Conservation (phyloP, 768 basidiomycete species). For the Plicaturopsis crispa region DNA sequence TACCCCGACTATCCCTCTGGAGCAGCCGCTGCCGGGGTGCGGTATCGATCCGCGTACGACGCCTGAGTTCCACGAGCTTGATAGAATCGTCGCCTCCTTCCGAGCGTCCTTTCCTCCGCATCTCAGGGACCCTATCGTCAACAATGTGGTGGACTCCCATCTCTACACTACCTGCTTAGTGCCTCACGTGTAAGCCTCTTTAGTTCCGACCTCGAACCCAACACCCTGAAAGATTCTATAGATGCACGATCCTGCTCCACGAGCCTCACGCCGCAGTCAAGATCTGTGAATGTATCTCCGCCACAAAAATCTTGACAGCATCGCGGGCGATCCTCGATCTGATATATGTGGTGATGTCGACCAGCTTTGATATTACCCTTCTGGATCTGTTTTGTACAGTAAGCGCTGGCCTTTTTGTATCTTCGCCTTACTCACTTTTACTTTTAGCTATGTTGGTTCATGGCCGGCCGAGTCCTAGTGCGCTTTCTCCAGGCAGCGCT, state of each 20-base stretch:
- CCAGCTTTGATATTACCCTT: conserved; percentile 65
- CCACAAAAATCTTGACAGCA: conserved; percentile 59
- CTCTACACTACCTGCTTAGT: conserved; percentile 34
- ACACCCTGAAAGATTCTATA: too few relatives aligned
- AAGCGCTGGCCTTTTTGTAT: conserved; percentile 14
- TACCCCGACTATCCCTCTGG: too few relatives aligned
- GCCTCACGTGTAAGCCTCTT: conserved; percentile 21
- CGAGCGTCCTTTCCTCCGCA: conserved; percentile 49
- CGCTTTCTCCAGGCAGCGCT: conserved; percentile 60
- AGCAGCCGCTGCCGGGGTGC: too few relatives aligned
- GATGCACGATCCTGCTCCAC: conserved; percentile 63
- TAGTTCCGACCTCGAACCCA: too few relatives aligned
- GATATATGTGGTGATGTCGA: conserved; percentile 58
- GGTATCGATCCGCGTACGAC: conserved; percentile 54
- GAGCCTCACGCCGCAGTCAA: conserved; percentile 67
- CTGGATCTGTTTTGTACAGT: conserved; percentile 68
- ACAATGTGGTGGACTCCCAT: conserved; percentile 49
- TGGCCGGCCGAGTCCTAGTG: conserved; percentile 56
- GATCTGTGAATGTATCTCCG: conserved; percentile 54
- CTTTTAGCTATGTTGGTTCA: conserved; percentile 60
- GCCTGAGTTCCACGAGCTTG: conserved; percentile 56
- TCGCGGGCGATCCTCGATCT: conserved; percentile 61
- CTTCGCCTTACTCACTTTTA: conserved; percentile 2
- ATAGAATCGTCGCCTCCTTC: conserved; percentile 50
- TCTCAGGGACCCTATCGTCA: conserved; percentile 43